Evolutionary conservation across 2,329 filamentous ascomycete species (phyloP).

Genomic region (Pseudopithomyces chartarum): DNA sequence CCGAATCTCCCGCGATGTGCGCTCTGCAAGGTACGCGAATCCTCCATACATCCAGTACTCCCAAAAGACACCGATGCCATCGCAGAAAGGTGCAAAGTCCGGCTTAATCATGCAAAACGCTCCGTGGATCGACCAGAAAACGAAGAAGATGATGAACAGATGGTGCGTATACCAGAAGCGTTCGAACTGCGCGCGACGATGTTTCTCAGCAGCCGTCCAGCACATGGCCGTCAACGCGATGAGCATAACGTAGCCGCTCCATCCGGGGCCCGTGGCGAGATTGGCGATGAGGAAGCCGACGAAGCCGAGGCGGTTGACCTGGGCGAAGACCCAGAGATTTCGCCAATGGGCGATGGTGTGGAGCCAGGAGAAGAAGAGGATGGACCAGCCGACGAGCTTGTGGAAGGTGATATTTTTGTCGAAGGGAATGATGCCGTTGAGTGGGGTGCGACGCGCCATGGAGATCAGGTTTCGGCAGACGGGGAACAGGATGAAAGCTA

Average conservation of each 20-base stretch:
- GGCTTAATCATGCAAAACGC: constrained; percentile 91
- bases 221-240: constrained; percentile 79
- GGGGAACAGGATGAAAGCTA: constrained; percentile 78
- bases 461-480: constrained; percentile 86
- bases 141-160: constrained; percentile 85
- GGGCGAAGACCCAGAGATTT: constrained; percentile 79
- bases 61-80: constrained; percentile 81
- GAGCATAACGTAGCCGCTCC: constrained; percentile 87
- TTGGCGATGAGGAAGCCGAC: constrained; percentile 79
- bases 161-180: constrained; percentile 92
- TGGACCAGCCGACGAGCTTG: constrained; percentile 83
- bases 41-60: constrained; percentile 89
- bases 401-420: constrained; percentile 91
- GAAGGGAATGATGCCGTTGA: constrained; percentile 86
- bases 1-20: constrained; percentile 76
- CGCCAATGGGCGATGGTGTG: constrained; percentile 88
- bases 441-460: constrained; percentile 75
- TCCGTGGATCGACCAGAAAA: constrained; percentile 90
- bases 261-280: constrained; percentile 78
- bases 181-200: constrained; percentile 80
- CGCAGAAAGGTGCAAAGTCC: constrained; percentile 78
- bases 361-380: constrained; percentile 86
- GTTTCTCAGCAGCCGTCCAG: constrained; percentile 76
- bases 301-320: constrained; percentile 74
- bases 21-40: constrained; percentile 79